Percentiles rank a stretch among this genome's conserved stretches.
phyloP scores from a whole-genome alignment of 805 yeast species.

The Teunomyces atbi region DNA sequence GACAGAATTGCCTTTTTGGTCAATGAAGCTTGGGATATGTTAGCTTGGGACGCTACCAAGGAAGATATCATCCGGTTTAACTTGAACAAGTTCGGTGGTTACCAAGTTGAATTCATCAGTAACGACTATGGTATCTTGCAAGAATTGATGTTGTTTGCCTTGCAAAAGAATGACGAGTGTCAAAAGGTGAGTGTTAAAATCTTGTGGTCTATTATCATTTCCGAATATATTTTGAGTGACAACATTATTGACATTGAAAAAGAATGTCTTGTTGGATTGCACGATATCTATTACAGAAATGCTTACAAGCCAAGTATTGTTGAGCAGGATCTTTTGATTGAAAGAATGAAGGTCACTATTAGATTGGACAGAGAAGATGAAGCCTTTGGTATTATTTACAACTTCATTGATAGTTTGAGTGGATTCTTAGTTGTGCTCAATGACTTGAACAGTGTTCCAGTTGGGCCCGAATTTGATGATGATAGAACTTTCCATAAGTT shows the following conservation, averaged over 20 bases:
- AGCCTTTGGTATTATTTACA: conserved; percentile 49
- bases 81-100: conserved; percentile 62
- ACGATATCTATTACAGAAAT: conserved; percentile 58
- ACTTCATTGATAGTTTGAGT: conserved; percentile 52
- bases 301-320: conserved; percentile 53
- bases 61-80: conserved; percentile 60
- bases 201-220: conserved; percentile 68
- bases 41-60: conserved; percentile 61
- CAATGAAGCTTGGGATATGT: conserved; percentile 65
- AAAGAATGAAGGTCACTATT: conserved; percentile 47
- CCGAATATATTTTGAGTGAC: conserved; percentile 61
- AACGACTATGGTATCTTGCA: conserved; percentile 58
- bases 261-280: conserved; percentile 61
- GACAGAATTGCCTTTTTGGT: conserved; percentile 55
- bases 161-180: conserved; percentile 63
- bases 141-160: conserved; percentile 63
- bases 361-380: conserved; percentile 64
- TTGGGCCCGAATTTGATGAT: conserved; percentile 80
- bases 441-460: conserved; percentile 72
- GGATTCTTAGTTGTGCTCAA: conserved; percentile 64
- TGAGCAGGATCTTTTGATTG: conserved; percentile 56
- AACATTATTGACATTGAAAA: conserved; percentile 58
- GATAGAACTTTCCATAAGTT: conserved; percentile 80
- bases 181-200: conserved; percentile 62
- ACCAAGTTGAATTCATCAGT: conserved; percentile 62